Conservation (phyloP, 2,329 filamentous ascomycete species). For the Claviceps fusiformis region DNA sequence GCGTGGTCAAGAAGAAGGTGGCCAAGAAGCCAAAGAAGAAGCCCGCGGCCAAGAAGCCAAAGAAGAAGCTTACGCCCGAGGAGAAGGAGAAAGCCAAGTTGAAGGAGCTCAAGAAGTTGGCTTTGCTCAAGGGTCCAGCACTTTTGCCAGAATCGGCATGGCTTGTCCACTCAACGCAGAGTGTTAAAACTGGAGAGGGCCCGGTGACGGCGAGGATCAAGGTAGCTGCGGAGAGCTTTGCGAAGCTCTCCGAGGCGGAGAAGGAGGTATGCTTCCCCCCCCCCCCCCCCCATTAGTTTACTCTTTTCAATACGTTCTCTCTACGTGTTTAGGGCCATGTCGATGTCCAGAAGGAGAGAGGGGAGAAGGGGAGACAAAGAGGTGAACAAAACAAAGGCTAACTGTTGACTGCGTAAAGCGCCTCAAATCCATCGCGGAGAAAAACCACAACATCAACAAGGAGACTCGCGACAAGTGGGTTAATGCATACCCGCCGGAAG, state of each 20-base stretch:
- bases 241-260: constrained; percentile 26
- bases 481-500: constrained; percentile 23
- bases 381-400: background rate
- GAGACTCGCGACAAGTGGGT: constrained; percentile 33
- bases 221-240: constrained; percentile 21
- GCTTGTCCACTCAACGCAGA: constrained; percentile 24
- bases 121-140: constrained; percentile 27
- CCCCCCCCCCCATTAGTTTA: background rate
- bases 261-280: constrained; percentile 25
- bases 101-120: constrained; percentile 24
- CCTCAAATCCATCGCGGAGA: constrained; percentile 18
- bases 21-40: constrained; percentile 19
- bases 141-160: constrained; percentile 20
- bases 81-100: constrained; percentile 21
- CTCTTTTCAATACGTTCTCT: background rate
- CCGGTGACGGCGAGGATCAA: constrained; percentile 12
- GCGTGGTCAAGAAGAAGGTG: constrained; percentile 8
- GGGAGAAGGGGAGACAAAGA: too few species aligned
- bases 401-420: constrained; percentile 9
- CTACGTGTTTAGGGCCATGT: background rate
- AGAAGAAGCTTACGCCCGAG: constrained; percentile 37
- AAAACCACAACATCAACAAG: constrained; percentile 29
- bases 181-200: constrained; percentile 9
- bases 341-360: background rate
- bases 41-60: constrained; percentile 12